Base-by-base conservation (phyloP, 108 stramenopile genomes). In the Nitzschia sp. region DNA sequence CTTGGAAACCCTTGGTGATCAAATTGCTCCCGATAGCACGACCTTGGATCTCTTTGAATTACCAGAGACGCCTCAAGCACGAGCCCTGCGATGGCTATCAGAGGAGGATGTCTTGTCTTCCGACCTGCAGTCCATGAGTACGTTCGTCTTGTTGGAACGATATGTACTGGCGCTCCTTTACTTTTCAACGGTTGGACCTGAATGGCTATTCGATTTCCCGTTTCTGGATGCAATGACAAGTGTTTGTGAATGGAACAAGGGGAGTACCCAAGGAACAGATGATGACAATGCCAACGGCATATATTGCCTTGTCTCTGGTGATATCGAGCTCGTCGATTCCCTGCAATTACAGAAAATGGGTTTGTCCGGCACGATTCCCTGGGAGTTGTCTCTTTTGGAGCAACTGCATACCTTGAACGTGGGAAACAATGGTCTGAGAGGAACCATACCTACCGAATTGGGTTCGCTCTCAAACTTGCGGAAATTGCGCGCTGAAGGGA, bases 401-500 rank as follows among this genome's bases (percentile, higher is more conserved):
- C 29, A 29, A 37, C 34, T 67, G n/a, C 9, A 10, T 2, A 9
- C 20, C 17, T 14, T 65, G 14, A 68, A 70, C 41, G 51, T 81
- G 71, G 78, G 72, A 25, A 38, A 48, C 12, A 51, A 51, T 38
- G 11, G 37, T 10, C 21, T 73, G 15, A 0, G 2, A 12, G 65
- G 65, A 22, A 63, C 52, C 9, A 29, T 84, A 40, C 83, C 83
- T 2, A 6, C 40, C 15, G 54, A 54, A 41, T 37, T 67, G 7
- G 12, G 15, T 51, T 54, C 17, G 17, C 51, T 67, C 6, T 15
- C 54, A 0, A 42, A 15, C 8, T 24, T 67, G 53, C 8, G 22
- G 8, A n/a, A n/a, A 1, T 6, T 67, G 10, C 55, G 26, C 7
- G 8, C 55, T 2, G 0, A 12, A 11, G 20, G n/a, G 1, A 55